Percentiles rank a stretch among this genome's conserved stretches.
Conservation (phyloP, 2,329 filamentous ascomycete species). For the Colletotrichum horii region DNA sequence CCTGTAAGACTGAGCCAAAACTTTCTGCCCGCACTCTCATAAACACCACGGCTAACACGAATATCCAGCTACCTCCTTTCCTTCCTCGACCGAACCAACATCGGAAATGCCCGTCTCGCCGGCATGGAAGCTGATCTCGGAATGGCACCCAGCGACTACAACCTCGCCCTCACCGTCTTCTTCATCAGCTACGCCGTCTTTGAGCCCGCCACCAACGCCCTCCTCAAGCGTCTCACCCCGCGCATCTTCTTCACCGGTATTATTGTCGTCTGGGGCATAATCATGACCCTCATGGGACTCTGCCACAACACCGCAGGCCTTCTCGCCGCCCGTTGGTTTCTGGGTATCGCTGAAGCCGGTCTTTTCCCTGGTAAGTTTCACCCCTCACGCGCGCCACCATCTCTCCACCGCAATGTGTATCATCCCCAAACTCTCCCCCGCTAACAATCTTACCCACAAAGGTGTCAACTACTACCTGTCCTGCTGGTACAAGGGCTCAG, state of each 20-base stretch:
- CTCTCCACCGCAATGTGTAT: not conserved
- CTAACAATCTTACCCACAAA: not conserved
- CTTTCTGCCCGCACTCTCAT: not conserved
- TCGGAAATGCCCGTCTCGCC: conserved; percentile 30
- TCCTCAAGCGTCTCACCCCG: conserved; percentile 69
- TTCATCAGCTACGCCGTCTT: conserved; percentile 73
- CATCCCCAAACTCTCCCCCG: not conserved
- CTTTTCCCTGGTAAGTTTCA: conserved; percentile 64
- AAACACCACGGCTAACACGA: not conserved
- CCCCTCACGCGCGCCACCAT: not conserved
- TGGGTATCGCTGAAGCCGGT: conserved; percentile 72
- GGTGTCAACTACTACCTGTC: conserved; percentile 72
- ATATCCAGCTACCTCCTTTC: conserved; percentile 27
- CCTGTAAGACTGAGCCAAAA: not conserved
- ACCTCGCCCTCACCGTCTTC: conserved; percentile 66
- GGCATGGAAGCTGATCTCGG: conserved; percentile 28
- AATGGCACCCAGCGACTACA: conserved; percentile 56
- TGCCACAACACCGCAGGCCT: conserved; percentile 49
- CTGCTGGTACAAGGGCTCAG: conserved; percentile 79
- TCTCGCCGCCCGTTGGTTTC: conserved; percentile 55
- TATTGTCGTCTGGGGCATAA: conserved; percentile 53
- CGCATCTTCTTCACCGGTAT: conserved; percentile 70
- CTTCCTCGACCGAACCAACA: conserved; percentile 32
- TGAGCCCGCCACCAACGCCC: conserved; percentile 67
- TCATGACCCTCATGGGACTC: conserved; percentile 55